Conservation (phyloP, 805 yeast genomes). For the Teunomyces gatunensis region DNA sequence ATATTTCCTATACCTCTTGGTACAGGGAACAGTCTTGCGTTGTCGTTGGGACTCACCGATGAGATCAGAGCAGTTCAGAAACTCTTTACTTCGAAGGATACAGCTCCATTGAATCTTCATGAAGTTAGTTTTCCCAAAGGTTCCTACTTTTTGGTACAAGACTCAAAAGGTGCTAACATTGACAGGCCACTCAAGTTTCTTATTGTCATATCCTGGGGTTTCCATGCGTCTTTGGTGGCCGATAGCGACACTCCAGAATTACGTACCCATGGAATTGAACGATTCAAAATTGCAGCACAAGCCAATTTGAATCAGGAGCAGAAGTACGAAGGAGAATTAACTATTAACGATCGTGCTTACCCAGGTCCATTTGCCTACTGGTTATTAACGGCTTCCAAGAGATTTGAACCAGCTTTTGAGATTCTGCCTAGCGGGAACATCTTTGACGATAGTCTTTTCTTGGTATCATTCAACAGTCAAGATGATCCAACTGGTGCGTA, state of each 20-base stretch:
- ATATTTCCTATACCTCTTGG: constrained; percentile 66
- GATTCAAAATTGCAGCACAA: constrained; percentile 71
- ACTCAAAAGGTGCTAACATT: constrained; percentile 13
- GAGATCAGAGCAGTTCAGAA: constrained; percentile 29
- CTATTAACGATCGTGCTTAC: constrained; percentile 13
- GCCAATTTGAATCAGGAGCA: constrained; percentile 51
- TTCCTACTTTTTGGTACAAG: constrained; percentile 19
- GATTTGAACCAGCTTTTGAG: constrained; percentile 57
- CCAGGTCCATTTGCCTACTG: constrained; percentile 57
- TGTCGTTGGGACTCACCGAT: constrained; percentile 48
- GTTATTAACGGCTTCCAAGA: constrained; percentile 51
- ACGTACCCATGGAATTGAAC: constrained; percentile 57
- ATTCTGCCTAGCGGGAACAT: constrained; percentile 62
- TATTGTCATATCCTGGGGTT: constrained; percentile 80
- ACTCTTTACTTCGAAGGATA: constrained; percentile 27
- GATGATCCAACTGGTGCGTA: constrained; percentile 19
- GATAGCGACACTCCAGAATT: constrained; percentile 70
- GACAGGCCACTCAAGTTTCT: constrained; percentile 33
- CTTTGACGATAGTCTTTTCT: constrained; percentile 39
- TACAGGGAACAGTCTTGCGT: constrained; percentile 80
- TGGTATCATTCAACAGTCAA: constrained; percentile 44
- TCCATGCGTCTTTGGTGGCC: constrained; percentile 83
- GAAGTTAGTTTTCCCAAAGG: constrained; percentile 41
- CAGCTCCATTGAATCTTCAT: constrained; percentile 43
- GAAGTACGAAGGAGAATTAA: constrained; percentile 44